A percentile compares a stretch with the other conserved stretches of the same genome.
Evolutionary conservation across 495 filamentous ascomycete genomes (phyloP).

Genomic region (Aspergillus wentii): DNA sequence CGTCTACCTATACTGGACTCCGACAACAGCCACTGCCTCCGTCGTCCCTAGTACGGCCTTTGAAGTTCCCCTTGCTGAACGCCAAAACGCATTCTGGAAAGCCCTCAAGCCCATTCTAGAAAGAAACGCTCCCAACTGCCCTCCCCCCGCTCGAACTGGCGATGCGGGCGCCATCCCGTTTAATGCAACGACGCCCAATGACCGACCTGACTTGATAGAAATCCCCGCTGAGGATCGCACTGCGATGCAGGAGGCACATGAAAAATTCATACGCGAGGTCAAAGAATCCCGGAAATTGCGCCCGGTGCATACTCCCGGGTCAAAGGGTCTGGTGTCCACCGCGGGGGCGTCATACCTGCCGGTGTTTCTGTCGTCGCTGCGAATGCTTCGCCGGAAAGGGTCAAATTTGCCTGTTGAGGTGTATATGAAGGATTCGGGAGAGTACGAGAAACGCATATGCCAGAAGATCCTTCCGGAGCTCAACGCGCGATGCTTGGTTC

Average conservation of each 20-base stretch:
- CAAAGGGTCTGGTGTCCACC: conserved; percentile 52
- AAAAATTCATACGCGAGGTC: conserved; percentile 35
- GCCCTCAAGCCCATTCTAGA: conserved; percentile 29
- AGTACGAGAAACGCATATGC: conserved; percentile 51
- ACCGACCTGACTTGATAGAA: conserved; percentile 30
- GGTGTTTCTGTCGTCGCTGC: conserved; percentile 46
- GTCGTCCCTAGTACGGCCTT: conserved; percentile 34
- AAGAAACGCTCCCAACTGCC: conserved; percentile 25
- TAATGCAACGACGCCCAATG: conserved; percentile 24
- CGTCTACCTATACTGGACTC: conserved; percentile 37
- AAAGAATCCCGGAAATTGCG: conserved; percentile 23
- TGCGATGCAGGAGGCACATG: conserved; percentile 38
- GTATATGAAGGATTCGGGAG: conserved; percentile 44
- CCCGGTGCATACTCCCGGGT: conserved; percentile 38
- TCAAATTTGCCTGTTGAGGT: conserved; percentile 55
- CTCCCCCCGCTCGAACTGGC: conserved; percentile 20
- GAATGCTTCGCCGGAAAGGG: conserved; percentile 53
- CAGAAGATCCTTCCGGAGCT: conserved; percentile 43
- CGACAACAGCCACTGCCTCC: conserved; percentile 28
- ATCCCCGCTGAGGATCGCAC: conserved; percentile 26
- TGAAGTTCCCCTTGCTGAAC: conserved; percentile 31
- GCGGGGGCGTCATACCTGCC: conserved; percentile 43
- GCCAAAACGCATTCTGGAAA: conserved; percentile 38
- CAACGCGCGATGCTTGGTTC: conserved; percentile 47
- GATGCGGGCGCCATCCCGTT: conserved; percentile 21